A percentile compares a stretch with the other conserved stretches of the same genome.
These are phyloP conservation scores for Gymnopus androsaceus DNA, from an alignment of 1,284 basidiomycete species.

Conservation along the genomic window DNA sequence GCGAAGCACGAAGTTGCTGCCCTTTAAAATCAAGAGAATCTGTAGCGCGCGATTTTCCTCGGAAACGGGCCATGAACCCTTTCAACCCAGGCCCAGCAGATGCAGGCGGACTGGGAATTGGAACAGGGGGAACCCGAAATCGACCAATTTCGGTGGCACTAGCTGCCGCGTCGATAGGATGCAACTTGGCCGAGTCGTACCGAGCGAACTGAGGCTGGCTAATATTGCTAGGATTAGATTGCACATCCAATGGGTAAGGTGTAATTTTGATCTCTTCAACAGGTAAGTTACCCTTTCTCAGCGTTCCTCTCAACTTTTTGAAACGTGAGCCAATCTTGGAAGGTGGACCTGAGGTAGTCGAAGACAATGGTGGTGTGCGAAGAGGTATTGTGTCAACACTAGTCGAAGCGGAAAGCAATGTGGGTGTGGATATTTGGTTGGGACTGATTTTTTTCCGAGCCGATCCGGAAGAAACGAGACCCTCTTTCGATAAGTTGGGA, in stretches of 20 bases:
- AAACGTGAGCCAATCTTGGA: conserved; percentile 65
- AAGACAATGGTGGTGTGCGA: conserved; percentile 43
- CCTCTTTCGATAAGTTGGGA: conserved; percentile 45
- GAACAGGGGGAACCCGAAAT: conserved; percentile 50
- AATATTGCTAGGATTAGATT: conserved; percentile 28
- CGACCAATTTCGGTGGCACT: conserved; percentile 54
- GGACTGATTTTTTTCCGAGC: conserved; percentile 65
- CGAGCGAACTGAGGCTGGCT: conserved; percentile 33
- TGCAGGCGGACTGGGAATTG: conserved; percentile 60
- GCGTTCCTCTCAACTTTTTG: conserved; percentile 68
- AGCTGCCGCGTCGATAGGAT: conserved; percentile 33
- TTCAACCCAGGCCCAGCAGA: conserved; percentile 72
- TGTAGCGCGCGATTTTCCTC: conserved; percentile 59
- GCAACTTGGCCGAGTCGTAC: conserved; percentile 42
- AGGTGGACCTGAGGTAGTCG: conserved; percentile 30
- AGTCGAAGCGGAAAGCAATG: conserved; percentile 70
- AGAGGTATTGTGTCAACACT: conserved; percentile 76
- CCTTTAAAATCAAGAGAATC: conserved; percentile 20
- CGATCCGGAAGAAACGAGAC: conserved; percentile 37
- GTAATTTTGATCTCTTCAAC: conserved; percentile 53
- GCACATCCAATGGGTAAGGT: conserved; percentile 43
- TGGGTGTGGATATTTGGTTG: conserved; percentile 74
- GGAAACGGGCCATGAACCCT: conserved; percentile 78
- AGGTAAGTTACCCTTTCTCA: conserved; percentile 59
- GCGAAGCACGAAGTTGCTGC: conserved; percentile 3